phyloP scores from a whole-genome alignment of 2,329 filamentous ascomycete genomes.

The Fusarium tuaranense region DNA sequence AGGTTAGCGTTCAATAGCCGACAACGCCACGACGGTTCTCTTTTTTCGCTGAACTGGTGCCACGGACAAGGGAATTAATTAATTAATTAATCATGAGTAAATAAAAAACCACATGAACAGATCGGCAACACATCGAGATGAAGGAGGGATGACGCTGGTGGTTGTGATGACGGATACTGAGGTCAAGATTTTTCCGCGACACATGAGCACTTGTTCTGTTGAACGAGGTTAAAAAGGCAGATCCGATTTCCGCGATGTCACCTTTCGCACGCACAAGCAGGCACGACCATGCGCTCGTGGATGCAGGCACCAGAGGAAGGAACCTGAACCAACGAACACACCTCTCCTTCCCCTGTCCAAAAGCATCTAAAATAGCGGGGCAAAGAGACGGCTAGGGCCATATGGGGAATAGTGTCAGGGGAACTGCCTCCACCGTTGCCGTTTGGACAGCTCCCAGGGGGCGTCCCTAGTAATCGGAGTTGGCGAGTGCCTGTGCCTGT shows the following conservation, averaged over 20 bases:
- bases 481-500: conserved; percentile 8
- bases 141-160: conserved; percentile 12
- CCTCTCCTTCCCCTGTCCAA: conserved; percentile 25
- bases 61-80: conserved; percentile 2
- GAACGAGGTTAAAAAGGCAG: conserved; percentile 29
- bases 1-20: conserved; percentile 24
- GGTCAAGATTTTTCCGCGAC: conserved; percentile 33
- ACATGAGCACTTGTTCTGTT: conserved; percentile 18
- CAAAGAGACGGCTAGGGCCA: conserved; percentile 6
- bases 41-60: neutral
- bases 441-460: conserved; percentile 23
- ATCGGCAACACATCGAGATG: neutral
- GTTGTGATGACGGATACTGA: conserved; percentile 19
- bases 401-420: conserved; percentile 53
- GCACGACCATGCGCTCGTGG: conserved; percentile 23
- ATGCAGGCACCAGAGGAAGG: conserved; percentile 25
- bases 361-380: conserved; percentile 27
- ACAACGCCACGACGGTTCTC: conserved; percentile 14
- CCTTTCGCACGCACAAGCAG: conserved; percentile 31
- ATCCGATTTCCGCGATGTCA: conserved; percentile 45
- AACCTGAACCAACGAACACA: conserved; percentile 20
- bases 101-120: neutral
- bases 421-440: conserved; percentile 37
- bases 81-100: neutral
- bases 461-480: conserved; percentile 18